These are phyloP conservation scores for Paxillus rubicundulus DNA, from an alignment of 768 basidiomycete genomes.

Conservation along the genomic window DNA sequence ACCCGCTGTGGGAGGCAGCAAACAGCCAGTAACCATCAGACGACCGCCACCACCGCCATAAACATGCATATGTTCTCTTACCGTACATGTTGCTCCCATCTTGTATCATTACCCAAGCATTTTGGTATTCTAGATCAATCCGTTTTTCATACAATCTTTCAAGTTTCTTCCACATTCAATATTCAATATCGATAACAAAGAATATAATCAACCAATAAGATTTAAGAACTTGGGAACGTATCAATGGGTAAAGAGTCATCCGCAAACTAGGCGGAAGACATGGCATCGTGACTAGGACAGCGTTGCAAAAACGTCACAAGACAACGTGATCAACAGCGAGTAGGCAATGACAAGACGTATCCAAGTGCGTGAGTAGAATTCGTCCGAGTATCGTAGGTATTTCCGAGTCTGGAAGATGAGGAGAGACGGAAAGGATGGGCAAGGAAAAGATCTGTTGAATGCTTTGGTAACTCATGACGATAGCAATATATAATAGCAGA, in stretches of 20 bases:
- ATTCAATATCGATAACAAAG: not conserved
- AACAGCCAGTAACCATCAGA: constrained; percentile 35
- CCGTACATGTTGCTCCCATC: not conserved
- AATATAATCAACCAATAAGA: constrained; percentile 18
- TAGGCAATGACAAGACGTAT: constrained; percentile 6
- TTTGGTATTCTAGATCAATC: constrained; percentile 1
- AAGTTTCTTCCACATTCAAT: not conserved
- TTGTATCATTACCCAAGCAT: constrained; percentile 23
- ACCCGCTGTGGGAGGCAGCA: constrained; percentile 15
- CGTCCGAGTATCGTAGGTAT: constrained; percentile 16
- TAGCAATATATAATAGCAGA: constrained; percentile 35
- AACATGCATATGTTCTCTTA: not conserved
- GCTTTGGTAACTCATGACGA: constrained; percentile 15
- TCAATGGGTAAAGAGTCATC: not conserved
- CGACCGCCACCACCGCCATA: constrained; percentile 28
- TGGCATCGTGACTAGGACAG: constrained; percentile 10
- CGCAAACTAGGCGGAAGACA: constrained; percentile 8
- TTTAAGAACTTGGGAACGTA: constrained; percentile 10
- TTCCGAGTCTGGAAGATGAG: not conserved
- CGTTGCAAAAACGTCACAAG: constrained; percentile 16
- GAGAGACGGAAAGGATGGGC: not conserved
- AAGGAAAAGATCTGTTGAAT: constrained; percentile 10
- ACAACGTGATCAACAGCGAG: constrained; percentile 15
- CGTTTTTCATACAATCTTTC: not conserved
- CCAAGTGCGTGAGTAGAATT: constrained; percentile 15